Evolutionary conservation across 139 green algal species (phyloP).

Genomic region (Closterium sp.): DNA sequence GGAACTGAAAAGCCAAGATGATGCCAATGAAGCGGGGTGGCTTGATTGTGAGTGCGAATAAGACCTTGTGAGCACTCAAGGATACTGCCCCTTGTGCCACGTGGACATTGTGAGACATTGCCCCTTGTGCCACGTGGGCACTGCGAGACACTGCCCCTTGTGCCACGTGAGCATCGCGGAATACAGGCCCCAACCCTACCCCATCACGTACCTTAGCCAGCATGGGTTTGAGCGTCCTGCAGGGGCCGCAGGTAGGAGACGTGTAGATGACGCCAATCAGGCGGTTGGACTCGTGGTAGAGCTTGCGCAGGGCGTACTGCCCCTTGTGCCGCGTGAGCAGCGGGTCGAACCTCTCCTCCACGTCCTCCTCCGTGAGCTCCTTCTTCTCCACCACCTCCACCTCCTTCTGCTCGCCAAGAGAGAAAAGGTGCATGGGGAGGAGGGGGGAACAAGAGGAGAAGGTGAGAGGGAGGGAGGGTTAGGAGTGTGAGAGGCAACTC

Average conservation of each 20-base stretch:
- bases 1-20: too few species aligned
- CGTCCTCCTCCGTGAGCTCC: conserved; percentile 47
- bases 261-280: conserved; percentile 91
- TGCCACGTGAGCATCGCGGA: too few species aligned
- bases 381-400: conserved; percentile 51
- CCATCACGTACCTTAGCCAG: conserved; percentile 64
- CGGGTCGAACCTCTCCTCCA: conserved; percentile 63
- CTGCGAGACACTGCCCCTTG: too few species aligned
- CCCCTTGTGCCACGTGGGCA: too few species aligned
- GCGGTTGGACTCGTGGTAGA: conserved; percentile 93
- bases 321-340: conserved; percentile 72
- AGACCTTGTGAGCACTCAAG: too few species aligned
- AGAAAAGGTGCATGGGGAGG: too few species aligned
- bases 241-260: conserved; percentile 72
- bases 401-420: conserved; percentile 13
- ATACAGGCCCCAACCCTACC: too few species aligned
- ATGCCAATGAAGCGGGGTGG: too few species aligned
- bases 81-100: too few species aligned
- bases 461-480: not conserved
- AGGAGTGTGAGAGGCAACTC: conserved; percentile 43
- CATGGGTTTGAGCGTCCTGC: conserved; percentile 93
- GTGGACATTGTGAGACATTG: too few species aligned
- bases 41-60: too few species aligned
- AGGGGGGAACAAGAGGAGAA: not conserved
- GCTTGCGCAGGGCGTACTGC: conserved; percentile 89